These are phyloP conservation scores for Apophysomyces elegans DNA, from an alignment of 371 early-diverging fungal species.

Conservation along the genomic window DNA sequence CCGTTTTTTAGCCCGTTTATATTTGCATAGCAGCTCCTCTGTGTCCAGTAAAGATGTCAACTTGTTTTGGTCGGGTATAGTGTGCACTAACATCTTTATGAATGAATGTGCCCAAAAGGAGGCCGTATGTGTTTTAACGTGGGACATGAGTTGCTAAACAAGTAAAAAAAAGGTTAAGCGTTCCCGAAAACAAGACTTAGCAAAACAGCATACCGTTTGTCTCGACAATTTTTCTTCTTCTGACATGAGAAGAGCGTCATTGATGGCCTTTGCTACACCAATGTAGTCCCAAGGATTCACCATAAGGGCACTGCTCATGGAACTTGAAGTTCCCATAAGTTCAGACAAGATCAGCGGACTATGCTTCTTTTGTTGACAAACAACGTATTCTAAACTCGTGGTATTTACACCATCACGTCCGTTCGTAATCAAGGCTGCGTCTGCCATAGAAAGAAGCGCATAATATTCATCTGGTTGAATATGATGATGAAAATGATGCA, in stretches of 20 bases:
- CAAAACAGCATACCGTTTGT: slow-evolving; percentile 78
- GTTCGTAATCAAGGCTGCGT: slow-evolving; percentile 94
- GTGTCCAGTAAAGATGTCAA: slow-evolving; percentile 67
- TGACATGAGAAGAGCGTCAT: slow-evolving; percentile 79
- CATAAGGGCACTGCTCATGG: slow-evolving; percentile 81
- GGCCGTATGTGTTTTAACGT: slow-evolving; percentile 90
- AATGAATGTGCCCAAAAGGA: slow-evolving; percentile 90
- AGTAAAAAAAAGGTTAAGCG: slow-evolving; percentile 39
- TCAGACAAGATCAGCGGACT: slow-evolving; percentile 95
- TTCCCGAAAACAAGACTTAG: slow-evolving; percentile 73
- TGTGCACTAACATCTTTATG: slow-evolving; percentile 59
- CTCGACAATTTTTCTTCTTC: slow-evolving; percentile 88
- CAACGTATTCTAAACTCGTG: slow-evolving; percentile 96
- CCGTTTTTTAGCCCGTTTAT: slow-evolving; percentile 59
- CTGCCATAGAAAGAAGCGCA: slow-evolving; percentile 94
- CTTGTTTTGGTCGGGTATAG: slow-evolving; percentile 31
- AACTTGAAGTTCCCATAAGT: slow-evolving; percentile 94
- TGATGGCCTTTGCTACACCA: slow-evolving; percentile 87
- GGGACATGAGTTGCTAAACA: slow-evolving; percentile 72
- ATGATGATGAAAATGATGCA: slow-evolving; percentile 94
- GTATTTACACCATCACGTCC: slow-evolving; percentile 99
- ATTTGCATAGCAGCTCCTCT: slow-evolving; percentile 48
- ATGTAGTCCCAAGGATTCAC: slow-evolving; percentile 96
- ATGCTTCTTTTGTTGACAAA: slow-evolving; percentile 92
- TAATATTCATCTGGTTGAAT: slow-evolving; percentile 95